Percentiles rank a stretch among this genome's conserved stretches.
Evolutionary conservation across 2,329 filamentous ascomycete genomes (phyloP).

Genomic region (Penicillium sclerotiorum): DNA sequence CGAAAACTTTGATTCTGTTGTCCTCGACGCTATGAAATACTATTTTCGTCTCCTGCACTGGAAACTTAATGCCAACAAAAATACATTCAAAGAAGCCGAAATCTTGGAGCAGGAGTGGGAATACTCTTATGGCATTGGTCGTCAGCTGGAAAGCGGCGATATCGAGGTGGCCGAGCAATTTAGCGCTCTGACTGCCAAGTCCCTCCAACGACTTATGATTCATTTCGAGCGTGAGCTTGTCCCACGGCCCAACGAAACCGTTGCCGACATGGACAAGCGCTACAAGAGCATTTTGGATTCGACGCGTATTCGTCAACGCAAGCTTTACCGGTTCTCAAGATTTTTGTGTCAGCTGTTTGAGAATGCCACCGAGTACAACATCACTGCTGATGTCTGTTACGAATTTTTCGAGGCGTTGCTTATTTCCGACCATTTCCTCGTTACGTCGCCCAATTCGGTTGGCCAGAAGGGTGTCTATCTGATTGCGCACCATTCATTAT

Average conservation of each 20-base stretch:
- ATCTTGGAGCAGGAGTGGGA: slow-evolving; percentile 97
- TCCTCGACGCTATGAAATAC: slow-evolving; percentile 90
- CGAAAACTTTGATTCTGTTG: slow-evolving; percentile 89
- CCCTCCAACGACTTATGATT: slow-evolving; percentile 79
- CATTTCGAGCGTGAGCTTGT: slow-evolving; percentile 93
- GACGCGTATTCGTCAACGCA: slow-evolving; percentile 91
- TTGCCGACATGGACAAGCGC: slow-evolving; percentile 89
- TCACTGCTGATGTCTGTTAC: slow-evolving; percentile 69
- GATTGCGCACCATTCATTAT: slow-evolving; percentile 79
- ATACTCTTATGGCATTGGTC: slow-evolving; percentile 90
- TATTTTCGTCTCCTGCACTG: slow-evolving; percentile 99
- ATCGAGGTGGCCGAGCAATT: slow-evolving; percentile 98
- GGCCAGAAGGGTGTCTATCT: slow-evolving; percentile 78
- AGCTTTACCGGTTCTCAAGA: slow-evolving; percentile 92
- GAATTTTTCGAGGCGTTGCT: slow-evolving; percentile 80
- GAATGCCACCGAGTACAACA: slow-evolving; percentile 93
- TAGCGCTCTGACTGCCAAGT: slow-evolving; percentile 85
- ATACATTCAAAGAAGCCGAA: slow-evolving; percentile 98
- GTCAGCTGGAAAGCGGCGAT: slow-evolving; percentile 88
- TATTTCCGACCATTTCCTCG: slow-evolving; percentile 81
- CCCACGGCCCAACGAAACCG: slow-evolving; percentile 78
- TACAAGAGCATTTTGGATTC: slow-evolving; percentile 96
- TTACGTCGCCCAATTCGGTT: slow-evolving; percentile 67
- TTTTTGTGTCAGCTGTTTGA: slow-evolving; percentile 93
- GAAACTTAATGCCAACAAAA: slow-evolving; percentile 97